phyloP scores from a whole-genome alignment of 352 stramenopile species.

The Pythium dissotocum region DNA sequence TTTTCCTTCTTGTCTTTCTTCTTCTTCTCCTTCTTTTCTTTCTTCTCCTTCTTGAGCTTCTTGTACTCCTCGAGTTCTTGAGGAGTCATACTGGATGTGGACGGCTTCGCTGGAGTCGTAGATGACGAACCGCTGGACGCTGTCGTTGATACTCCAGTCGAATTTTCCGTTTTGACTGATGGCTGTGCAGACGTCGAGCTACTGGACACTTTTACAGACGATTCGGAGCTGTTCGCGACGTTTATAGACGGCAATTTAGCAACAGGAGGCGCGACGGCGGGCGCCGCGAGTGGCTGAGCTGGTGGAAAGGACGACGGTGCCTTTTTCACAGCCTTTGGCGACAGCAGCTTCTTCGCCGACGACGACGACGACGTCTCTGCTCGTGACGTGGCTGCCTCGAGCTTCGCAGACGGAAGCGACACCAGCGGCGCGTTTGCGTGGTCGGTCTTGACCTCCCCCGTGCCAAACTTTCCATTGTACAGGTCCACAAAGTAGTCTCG shows the following conservation, averaged over 20 bases:
- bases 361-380: neutral
- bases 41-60: conserved; percentile 37
- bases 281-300: neutral
- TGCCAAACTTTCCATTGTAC: conserved; percentile 65
- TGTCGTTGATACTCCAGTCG: conserved; percentile 5
- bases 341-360: neutral
- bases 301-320: neutral
- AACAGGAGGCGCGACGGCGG: neutral
- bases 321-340: neutral
- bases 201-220: neutral
- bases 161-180: neutral
- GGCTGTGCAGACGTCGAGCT: neutral
- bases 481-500: conserved; percentile 79
- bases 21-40: conserved; percentile 73
- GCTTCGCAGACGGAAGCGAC: conserved; percentile 24
- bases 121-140: neutral
- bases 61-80: conserved; percentile 25
- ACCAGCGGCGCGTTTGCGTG: neutral
- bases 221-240: conserved; percentile 7
- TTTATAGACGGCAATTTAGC: neutral
- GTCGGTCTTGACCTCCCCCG: conserved; percentile 1
- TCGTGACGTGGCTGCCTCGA: neutral
- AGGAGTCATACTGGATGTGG: conserved; percentile 17
- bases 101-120: conserved; percentile 10
- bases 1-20: conserved; percentile 69